A percentile compares a stretch with the other conserved stretches of the same genome.
phyloP scores from a whole-genome alignment of 345 rosid genomes.

The Garcia nutans region DNA sequence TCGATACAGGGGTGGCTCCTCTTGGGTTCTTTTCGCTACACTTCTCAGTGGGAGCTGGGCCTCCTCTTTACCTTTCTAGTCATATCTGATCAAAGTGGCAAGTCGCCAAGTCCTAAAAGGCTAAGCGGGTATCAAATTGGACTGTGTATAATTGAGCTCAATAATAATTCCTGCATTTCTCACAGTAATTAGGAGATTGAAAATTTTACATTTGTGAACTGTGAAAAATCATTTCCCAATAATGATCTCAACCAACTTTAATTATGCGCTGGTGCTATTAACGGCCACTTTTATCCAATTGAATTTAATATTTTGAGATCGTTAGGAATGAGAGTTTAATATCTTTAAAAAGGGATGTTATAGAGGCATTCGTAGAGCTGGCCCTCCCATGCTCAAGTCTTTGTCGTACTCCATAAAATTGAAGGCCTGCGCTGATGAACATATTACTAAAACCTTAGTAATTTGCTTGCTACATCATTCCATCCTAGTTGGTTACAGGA shows the following conservation, averaged over 20 bases:
- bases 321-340: not conserved
- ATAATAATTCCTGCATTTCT: not conserved
- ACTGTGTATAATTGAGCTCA: not conserved
- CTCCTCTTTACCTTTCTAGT: not conserved
- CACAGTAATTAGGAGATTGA: not conserved
- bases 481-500: not conserved
- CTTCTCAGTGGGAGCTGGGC: too few species aligned
- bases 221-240: not conserved
- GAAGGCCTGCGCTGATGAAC: constrained; percentile 2
- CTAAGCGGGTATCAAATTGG: not conserved
- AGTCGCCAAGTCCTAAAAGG: not conserved
- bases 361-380: not conserved
- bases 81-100: not conserved
- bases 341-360: not conserved
- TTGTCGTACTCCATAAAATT: constrained; percentile 12
- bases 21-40: not conserved
- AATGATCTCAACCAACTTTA: not conserved
- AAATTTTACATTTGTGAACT: not conserved
- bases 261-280: not conserved
- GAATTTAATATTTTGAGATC: not conserved
- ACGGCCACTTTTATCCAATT: too few species aligned
- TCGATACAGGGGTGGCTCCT: not conserved
- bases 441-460: constrained; percentile 13
- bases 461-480: constrained; percentile 1
- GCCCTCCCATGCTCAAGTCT: constrained; percentile 15